A percentile compares a stretch with the other conserved stretches of the same genome.
These are phyloP conservation scores for Metarhizium album DNA, from an alignment of 2,329 filamentous ascomycete genomes.

Conservation along the genomic window DNA sequence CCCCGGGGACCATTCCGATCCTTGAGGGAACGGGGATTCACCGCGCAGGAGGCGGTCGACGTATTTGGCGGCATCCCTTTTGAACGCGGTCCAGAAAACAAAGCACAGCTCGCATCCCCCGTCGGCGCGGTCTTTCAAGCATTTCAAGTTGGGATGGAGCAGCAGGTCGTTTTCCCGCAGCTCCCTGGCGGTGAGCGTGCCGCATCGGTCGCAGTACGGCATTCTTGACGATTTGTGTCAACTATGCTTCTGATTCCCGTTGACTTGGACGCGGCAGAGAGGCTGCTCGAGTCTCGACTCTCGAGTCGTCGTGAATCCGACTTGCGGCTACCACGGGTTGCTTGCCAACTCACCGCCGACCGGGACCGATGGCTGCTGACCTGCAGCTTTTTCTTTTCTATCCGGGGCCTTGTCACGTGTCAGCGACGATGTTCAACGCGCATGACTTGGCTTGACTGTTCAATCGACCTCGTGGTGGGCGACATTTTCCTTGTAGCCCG, in stretches of 20 bases:
- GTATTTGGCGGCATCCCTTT: background rate
- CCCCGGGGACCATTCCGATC: background rate
- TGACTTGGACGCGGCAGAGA: background rate
- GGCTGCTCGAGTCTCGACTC: background rate
- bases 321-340: no score
- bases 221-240: background rate
- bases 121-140: background rate
- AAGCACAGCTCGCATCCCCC: background rate
- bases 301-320: no score
- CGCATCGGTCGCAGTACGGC: background rate
- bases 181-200: background rate
- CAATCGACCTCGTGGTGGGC: no score
- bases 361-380: no score
- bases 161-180: background rate
- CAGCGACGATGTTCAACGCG: no score
- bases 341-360: no score
- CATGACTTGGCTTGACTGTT: no score
- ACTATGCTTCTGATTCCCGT: no score
- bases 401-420: no score
- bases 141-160: background rate
- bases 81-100: background rate
- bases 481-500: no score
- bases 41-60: background rate
- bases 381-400: no score
- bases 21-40: background rate